phyloP scores from a whole-genome alignment of 2,329 filamentous ascomycete genomes.

The Fusarium musae region DNA sequence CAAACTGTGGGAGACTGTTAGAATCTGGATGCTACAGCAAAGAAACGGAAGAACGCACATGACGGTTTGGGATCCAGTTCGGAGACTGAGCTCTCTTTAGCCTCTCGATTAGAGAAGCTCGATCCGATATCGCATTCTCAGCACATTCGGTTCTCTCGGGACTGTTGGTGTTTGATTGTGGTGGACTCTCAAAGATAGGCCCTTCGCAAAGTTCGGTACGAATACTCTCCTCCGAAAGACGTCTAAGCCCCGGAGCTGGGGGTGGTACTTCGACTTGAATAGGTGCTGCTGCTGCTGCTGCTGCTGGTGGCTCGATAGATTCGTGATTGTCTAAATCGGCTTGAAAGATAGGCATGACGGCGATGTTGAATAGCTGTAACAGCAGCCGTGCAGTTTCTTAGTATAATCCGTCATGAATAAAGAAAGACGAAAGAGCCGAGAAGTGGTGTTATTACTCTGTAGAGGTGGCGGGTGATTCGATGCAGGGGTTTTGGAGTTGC shows the following conservation, averaged over 20 bases:
- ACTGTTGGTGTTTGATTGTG: conserved; percentile 38
- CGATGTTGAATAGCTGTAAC: conserved; percentile 43
- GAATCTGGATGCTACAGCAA: neutral
- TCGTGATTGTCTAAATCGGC: conserved; percentile 57
- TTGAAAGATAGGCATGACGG: conserved; percentile 68
- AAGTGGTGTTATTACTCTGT: conserved; percentile 1
- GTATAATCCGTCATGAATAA: conserved; percentile 37
- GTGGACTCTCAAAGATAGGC: conserved; percentile 58
- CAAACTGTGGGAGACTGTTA: conserved; percentile 48
- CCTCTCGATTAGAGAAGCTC: conserved; percentile 83
- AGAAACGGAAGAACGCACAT: conserved; percentile 58
- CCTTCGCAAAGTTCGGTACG: conserved; percentile 71
- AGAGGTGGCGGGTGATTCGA: conserved; percentile 2
- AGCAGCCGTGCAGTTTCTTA: conserved; percentile 46
- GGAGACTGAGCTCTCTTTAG: conserved; percentile 84
- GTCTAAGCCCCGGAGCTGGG: conserved; percentile 36
- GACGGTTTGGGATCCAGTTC: conserved; percentile 75
- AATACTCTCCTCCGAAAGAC: conserved; percentile 69
- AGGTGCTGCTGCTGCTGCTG: conserved; percentile 33
- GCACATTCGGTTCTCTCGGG: conserved; percentile 40
- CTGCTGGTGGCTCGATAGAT: conserved; percentile 37
- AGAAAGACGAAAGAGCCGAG: neutral
- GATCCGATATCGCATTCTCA: conserved; percentile 62
- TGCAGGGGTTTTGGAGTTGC: conserved; percentile 21
- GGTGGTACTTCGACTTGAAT: conserved; percentile 29